These are phyloP conservation scores for Zasmidium angulare DNA, from an alignment of 2,329 filamentous ascomycete species.

Conservation along the genomic window DNA sequence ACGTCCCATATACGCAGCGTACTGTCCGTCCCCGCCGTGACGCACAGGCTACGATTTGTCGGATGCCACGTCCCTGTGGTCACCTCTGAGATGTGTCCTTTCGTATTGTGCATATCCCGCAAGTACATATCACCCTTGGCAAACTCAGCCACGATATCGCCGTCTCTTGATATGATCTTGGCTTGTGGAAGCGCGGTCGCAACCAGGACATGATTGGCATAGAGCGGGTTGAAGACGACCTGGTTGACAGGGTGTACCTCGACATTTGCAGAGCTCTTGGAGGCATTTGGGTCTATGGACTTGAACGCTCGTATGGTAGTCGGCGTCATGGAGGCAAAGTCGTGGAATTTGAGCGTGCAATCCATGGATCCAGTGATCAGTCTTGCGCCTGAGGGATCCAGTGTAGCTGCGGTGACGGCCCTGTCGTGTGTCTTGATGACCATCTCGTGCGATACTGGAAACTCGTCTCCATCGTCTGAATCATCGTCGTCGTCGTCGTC, in stretches of 20 bases:
- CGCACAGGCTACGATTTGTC: constrained; percentile 76
- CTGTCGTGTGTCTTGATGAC: constrained; percentile 89
- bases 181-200: constrained; percentile 87
- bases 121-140: constrained; percentile 99
- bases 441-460: constrained; percentile 88
- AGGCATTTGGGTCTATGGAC: constrained; percentile 79
- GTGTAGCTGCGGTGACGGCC: constrained; percentile 76
- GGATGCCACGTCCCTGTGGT: constrained; percentile 91
- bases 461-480: constrained; percentile 73
- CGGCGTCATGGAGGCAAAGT: constrained; percentile 93
- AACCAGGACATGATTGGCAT: constrained; percentile 78
- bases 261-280: constrained; percentile 68
- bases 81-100: constrained; percentile 91
- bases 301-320: constrained; percentile 93
- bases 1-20: constrained; percentile 96
- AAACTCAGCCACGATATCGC: constrained; percentile 81
- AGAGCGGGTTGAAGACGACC: constrained; percentile 79
- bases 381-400: constrained; percentile 82
- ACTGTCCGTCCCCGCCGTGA: constrained; percentile 91
- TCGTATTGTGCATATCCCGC: constrained; percentile 95
- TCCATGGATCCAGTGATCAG: constrained; percentile 90
- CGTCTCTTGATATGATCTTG: constrained; percentile 85
- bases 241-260: constrained; percentile 89
- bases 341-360: constrained; percentile 87
- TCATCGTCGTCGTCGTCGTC: constrained; percentile 59